phyloP scores from a whole-genome alignment of 2,329 filamentous ascomycete genomes.

The Cercospora janseana region DNA sequence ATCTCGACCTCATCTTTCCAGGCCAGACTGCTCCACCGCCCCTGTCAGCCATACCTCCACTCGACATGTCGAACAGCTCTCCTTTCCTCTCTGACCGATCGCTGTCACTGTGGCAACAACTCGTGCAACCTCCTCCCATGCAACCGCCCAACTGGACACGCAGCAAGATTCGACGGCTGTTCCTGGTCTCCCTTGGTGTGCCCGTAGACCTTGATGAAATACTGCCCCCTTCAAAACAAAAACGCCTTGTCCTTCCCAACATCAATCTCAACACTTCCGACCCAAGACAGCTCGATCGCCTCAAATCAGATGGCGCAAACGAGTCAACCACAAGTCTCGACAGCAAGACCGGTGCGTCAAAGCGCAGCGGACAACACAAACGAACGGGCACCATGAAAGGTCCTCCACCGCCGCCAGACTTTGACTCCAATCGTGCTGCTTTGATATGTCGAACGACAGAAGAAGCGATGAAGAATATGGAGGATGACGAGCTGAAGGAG shows the following conservation, averaged over 20 bases:
- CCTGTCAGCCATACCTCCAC: slow-evolving; percentile 28
- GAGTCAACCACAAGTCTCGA: slow-evolving; percentile 36
- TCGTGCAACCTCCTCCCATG: slow-evolving; percentile 89
- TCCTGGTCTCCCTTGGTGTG: slow-evolving; percentile 91
- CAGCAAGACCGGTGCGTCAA: slow-evolving; percentile 32
- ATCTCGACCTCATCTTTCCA: slow-evolving; percentile 66
- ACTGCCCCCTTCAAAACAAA: slow-evolving; percentile 92
- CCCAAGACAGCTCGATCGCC: slow-evolving; percentile 36
- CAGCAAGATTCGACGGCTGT: slow-evolving; percentile 88
- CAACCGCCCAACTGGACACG: slow-evolving; percentile 98
- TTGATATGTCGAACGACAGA: slow-evolving; percentile 81
- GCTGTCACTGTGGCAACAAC: slow-evolving; percentile 90
- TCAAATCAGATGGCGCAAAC: slow-evolving; percentile 38
- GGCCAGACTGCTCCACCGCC: slow-evolving; percentile 43
- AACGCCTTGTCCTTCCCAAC: slow-evolving; percentile 91
- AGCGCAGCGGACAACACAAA: slow-evolving; percentile 23
- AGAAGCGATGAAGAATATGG: slow-evolving; percentile 76
- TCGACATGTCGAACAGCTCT: slow-evolving; percentile 41
- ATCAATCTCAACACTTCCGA: slow-evolving; percentile 50
- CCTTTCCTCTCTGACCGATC: slow-evolving; percentile 83
- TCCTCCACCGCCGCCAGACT: slow-evolving; percentile 66
- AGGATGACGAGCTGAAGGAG: slow-evolving; percentile 68
- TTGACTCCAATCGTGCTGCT: slow-evolving; percentile 75
- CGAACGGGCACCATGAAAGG: slow-evolving; percentile 51
- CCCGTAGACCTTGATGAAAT: slow-evolving; percentile 97